Percentiles rank a stretch among this genome's conserved stretches.
phyloP scores from a whole-genome alignment of 75 land plant genomes.

The Pseudotsuga menziesii region DNA sequence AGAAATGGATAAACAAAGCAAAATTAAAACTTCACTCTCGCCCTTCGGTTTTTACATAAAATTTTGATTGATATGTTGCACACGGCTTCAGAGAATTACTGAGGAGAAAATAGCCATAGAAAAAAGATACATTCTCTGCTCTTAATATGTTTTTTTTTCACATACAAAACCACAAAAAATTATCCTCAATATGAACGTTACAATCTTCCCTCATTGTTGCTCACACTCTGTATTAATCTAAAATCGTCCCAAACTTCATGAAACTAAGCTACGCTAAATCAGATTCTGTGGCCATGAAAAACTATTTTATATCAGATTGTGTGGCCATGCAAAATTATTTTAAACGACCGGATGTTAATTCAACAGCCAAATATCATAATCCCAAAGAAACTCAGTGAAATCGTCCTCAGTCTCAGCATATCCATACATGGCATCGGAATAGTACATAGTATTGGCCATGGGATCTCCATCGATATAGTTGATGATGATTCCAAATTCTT shows the following conservation, averaged over 20 bases:
- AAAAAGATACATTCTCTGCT: no score
- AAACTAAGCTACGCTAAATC: neutral
- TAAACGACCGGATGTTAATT: neutral
- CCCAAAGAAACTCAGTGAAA: neutral
- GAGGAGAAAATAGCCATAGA: no score
- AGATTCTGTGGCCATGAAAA: neutral
- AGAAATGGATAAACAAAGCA: no score
- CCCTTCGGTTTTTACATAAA: no score
- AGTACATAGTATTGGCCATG: neutral
- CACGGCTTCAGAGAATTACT: no score
- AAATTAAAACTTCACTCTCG: no score
- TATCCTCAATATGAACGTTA: neutral
- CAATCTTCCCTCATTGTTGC: neutral
- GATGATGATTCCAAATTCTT: neutral
- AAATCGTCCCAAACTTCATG: neutral
- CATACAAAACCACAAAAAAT: no score
- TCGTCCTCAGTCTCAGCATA: neutral
- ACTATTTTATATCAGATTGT: neutral
- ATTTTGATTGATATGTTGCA: no score
- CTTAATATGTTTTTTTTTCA: no score
- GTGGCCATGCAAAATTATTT: neutral
- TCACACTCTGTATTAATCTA: neutral
- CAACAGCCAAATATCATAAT: conserved; percentile 5
- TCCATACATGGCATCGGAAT: neutral
- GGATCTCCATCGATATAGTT: neutral